Evolutionary conservation across 2,329 filamentous ascomycete genomes (phyloP), one percentile per base, ranked within the genome.

Genomic region (Fusarium sp.): DNA sequence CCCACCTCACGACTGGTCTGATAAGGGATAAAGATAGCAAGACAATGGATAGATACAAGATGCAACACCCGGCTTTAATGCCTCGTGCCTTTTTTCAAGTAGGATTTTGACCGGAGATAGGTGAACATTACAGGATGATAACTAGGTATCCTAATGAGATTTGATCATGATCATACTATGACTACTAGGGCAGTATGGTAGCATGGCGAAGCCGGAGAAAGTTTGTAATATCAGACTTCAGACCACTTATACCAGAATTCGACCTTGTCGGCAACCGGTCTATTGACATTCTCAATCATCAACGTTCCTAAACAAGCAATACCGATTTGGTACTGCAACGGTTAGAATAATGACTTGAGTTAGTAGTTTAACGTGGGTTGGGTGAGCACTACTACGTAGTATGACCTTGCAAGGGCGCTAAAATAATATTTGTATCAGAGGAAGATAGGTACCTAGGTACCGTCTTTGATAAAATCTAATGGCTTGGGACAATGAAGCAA

Each of bases 1-100:
- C 47, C 67, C 72, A 67, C 72, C 46, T 34, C 12, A 30, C 23
- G 53, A 38, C 46, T 67, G 57, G 34, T 40, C 62, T 64, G 67
- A 69, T 69, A 69, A 69, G 67, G 49, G 53, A 60, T 70, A 34
- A 52, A 59, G 53, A 70, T 63, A 53, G 40, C 34, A 50, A 64
- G 50, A 52, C 33, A 40, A 30, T 28, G 53, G 49, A 37, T 57
- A 49, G 33, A 45, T 16, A 41, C 50, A 57, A 28, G 40, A 47
- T 42, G 8, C 3, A 18, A 28, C 23, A 36, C 36, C 50, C 49
- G 42, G 40, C 45, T 67, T 42, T 51, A 30, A 46, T 55, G 38
- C 42, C 57, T 61, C 49, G 36, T 62, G 57, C 33, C 46, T 45
- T 65, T n/a, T 37, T 11, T 30, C 40, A 38, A 62, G 33, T 26